Percentiles rank a stretch among this genome's conserved stretches.
These are phyloP conservation scores for Meripilus lineatus DNA, from an alignment of 1,284 basidiomycete genomes.

Conservation along the genomic window DNA sequence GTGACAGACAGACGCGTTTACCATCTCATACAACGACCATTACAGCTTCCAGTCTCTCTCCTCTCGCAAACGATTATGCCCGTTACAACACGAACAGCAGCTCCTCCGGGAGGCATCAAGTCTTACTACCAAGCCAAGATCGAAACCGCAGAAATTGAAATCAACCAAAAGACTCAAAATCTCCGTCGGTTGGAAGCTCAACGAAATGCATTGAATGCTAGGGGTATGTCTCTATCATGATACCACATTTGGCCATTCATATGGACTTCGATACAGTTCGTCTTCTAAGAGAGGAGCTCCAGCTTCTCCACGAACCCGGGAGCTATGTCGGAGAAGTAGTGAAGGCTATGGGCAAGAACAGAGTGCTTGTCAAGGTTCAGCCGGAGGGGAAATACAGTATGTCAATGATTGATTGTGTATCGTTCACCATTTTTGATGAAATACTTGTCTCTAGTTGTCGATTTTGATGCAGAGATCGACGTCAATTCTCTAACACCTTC, in stretches of 20 bases:
- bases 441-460: slow-evolving; percentile 67
- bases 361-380: slow-evolving; percentile 97
- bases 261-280: slow-evolving; percentile 48
- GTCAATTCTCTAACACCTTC: slow-evolving; percentile 78
- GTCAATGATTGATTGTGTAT: slow-evolving; percentile 21
- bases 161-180: slow-evolving; percentile 97
- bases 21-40: neutral
- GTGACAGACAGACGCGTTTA: too few species aligned
- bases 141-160: slow-evolving; percentile 85
- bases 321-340: slow-evolving; percentile 98
- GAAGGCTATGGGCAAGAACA: slow-evolving; percentile 99
- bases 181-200: slow-evolving; percentile 93
- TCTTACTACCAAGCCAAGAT: slow-evolving; percentile 97
- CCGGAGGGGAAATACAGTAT: slow-evolving; percentile 98
- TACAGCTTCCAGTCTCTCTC: neutral
- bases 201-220: slow-evolving; percentile 92
- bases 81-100: slow-evolving; percentile 38
- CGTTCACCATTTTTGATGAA: slow-evolving; percentile 3
- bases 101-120: slow-evolving; percentile 63
- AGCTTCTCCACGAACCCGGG: slow-evolving; percentile 93
- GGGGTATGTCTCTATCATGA: slow-evolving; percentile 49
- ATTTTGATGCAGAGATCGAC: slow-evolving; percentile 89
- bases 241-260: neutral
- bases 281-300: slow-evolving; percentile 88
- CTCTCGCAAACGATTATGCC: slow-evolving; percentile 54